phyloP scores from a whole-genome alignment of 345 rosid species.

The Cardamine resedifolia region DNA sequence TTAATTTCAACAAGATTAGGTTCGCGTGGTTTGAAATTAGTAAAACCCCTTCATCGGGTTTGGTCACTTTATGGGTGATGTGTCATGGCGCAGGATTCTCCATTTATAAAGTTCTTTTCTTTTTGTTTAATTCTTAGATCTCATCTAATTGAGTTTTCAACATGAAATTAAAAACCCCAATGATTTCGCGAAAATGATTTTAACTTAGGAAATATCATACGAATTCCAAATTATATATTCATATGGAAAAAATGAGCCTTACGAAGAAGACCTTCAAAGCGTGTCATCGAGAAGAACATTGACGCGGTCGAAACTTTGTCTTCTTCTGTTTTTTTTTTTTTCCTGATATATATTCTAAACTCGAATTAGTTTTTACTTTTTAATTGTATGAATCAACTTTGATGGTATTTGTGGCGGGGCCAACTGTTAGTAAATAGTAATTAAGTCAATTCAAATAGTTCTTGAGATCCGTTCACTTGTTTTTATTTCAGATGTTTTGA shows the following conservation, averaged over 20 bases:
- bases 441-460: neutral
- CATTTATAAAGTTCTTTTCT: neutral
- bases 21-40: conserved; percentile 33
- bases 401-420: too few relatives aligned
- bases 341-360: neutral
- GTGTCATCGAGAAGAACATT: conserved; percentile 21
- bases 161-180: neutral
- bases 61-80: conserved; percentile 17
- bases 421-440: neutral
- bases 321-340: neutral
- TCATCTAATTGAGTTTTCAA: neutral
- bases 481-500: neutral
- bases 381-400: neutral
- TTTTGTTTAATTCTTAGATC: neutral
- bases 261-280: conserved; percentile 13
- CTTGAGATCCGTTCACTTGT: neutral
- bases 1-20: conserved; percentile 41
- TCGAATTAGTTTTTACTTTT: neutral
- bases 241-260: neutral
- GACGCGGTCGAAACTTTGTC: conserved; percentile 21
- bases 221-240: neutral
- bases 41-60: conserved; percentile 2
- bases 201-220: neutral
- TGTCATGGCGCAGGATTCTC: conserved; percentile 6
- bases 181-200: neutral